These are phyloP conservation scores for Ophiobolus disseminans DNA, from an alignment of 2,329 filamentous ascomycete species.

Conservation along the genomic window DNA sequence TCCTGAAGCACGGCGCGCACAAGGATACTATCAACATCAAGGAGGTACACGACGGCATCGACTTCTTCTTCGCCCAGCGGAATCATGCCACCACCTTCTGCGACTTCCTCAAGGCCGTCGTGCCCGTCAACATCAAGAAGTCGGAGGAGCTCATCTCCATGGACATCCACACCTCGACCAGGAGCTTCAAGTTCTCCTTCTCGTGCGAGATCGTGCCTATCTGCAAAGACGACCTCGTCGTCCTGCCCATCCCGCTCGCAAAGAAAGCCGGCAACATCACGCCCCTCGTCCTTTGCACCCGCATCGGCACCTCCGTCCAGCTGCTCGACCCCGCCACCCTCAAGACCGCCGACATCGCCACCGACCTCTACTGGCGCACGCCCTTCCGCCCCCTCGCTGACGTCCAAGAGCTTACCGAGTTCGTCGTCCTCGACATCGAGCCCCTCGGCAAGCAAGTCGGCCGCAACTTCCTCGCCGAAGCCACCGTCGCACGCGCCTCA, in stretches of 20 bases:
- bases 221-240: slow-evolving; percentile 97
- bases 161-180: slow-evolving; percentile 88
- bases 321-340: slow-evolving; percentile 89
- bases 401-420: slow-evolving; percentile 84
- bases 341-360: slow-evolving; percentile 84
- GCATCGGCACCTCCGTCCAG: slow-evolving; percentile 88
- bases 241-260: slow-evolving; percentile 85
- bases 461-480: slow-evolving; percentile 84
- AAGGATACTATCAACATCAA: slow-evolving; percentile 97
- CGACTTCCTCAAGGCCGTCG: slow-evolving; percentile 85
- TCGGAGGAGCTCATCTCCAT: slow-evolving; percentile 93
- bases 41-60: slow-evolving; percentile 92
- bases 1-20: slow-evolving; percentile 85
- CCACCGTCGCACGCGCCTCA: slow-evolving; percentile 82
- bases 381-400: slow-evolving; percentile 87
- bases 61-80: slow-evolving; percentile 89
- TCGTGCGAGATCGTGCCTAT: slow-evolving; percentile 90
- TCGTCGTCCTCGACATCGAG: slow-evolving; percentile 94
- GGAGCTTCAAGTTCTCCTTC: slow-evolving; percentile 94
- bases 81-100: slow-evolving; percentile 94
- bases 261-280: slow-evolving; percentile 87
- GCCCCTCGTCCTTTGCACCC: slow-evolving; percentile 83
- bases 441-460: slow-evolving; percentile 76
- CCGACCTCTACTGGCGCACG: slow-evolving; percentile 85
- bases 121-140: slow-evolving; percentile 79